Conservation (phyloP, 148 eudicot species). For the Vaccinium vitisidaea region DNA sequence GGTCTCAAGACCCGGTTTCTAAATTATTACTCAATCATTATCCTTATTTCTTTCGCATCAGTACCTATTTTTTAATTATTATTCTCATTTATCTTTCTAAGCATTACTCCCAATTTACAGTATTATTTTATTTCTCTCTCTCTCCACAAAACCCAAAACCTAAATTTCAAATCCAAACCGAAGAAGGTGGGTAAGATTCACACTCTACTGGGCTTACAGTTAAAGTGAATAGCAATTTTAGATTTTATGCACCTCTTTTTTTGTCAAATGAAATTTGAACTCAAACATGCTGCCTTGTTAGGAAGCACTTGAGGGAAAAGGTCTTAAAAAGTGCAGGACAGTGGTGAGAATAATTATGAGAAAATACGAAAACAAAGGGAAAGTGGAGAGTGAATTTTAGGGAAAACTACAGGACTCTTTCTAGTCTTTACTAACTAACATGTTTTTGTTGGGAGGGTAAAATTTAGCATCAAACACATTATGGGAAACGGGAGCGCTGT, state of each 20-base stretch:
- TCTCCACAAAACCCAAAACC: too few species aligned
- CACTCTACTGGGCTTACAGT: neutral
- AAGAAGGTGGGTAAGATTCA: neutral
- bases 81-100: too few species aligned
- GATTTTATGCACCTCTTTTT: too few species aligned
- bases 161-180: too few species aligned
- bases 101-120: too few species aligned
- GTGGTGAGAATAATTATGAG: neutral
- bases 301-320: conserved; percentile 1
- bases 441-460: neutral
- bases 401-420: neutral
- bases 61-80: too few species aligned
- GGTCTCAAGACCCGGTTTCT: too few species aligned
- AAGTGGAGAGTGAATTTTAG: neutral
- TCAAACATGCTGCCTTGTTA: conserved; percentile 2
- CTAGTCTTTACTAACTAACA: neutral
- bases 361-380: neutral
- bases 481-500: too few species aligned
- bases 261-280: neutral
- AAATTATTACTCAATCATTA: too few species aligned
- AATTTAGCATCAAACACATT: neutral
- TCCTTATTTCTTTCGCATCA: too few species aligned
- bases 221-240: neutral
- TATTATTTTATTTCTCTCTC: too few species aligned
- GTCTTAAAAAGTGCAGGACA: neutral